Evolutionary conservation across 495 filamentous ascomycete genomes (phyloP), one percentile per base, ranked within the genome.

Genomic region (Penicillium goetzii): DNA sequence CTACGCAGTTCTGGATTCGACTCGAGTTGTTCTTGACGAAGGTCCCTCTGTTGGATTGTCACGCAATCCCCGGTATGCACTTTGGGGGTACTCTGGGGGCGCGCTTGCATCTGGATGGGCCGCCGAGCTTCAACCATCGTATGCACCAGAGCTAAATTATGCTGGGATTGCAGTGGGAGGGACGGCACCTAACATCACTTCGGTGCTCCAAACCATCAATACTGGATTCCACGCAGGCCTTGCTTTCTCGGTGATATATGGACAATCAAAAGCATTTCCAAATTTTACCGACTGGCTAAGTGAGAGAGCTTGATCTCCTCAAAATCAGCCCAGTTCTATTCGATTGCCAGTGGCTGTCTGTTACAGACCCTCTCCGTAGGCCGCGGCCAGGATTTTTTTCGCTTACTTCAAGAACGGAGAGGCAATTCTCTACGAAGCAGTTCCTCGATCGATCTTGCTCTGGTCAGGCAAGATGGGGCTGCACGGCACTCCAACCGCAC

Each of bases 11-110:
- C 51, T 74, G 7, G 71, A 72, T 40, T 65, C 63, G 3, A 60
- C 65, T n/a, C 66, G 71, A 19, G 65, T 59, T 8, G 56, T 62
- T 2, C 60, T 69, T 25, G 21, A n/a, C 12, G 21, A 54, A 14
- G 63, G 51, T 2, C 45, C 49, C 6, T 15, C 26, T 17, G 30
- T 59, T 53, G 61, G 62, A 4, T 30, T 62, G 26, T 59, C 57
- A 34, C 3, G 25, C 6, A 45, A 61, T 47, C 61, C 59, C 10
- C 14, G 7, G 1, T 58, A 67, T 50, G 78, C 74, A 2, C 62
- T 85, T 65, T 85, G 79, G 81, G 84, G 83, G 23, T 85, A 85
- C 68, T 82, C 79, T 5, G 83, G 84, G 19, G 84, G 83, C 25
- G 66, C 74, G 0, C 64, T 84, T 17, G 81, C 83, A 1, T 78